Base-by-base conservation (phyloP, 768 basidiomycete genomes). In the Exidia glandulosa region DNA sequence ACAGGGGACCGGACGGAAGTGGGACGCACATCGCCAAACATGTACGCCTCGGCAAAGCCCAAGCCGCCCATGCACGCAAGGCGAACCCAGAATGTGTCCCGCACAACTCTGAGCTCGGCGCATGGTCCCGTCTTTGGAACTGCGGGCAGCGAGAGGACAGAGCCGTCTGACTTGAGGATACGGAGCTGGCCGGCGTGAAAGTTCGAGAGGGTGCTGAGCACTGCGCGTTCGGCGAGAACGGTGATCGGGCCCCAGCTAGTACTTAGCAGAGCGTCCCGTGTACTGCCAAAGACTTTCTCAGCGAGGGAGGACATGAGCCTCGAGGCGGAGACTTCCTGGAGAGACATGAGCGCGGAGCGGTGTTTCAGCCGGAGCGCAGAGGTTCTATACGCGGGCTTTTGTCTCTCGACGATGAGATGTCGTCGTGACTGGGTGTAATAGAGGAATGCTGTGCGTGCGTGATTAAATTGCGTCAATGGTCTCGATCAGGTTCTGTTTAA, bases 1-100 rank as follows among this genome's bases (percentile, higher is more conserved):
- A 68, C 79, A 71, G 72, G 88, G 88, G 0, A 88, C 69, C 2
- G 78, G 71, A 2, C 81, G 76, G 23, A 90, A 74, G 64, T 86
- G 79, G 59, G 32, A 87, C 81, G 6, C 23, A 45, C 41, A 52
- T 90, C 87, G 6, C 86, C 86, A 59, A 81, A 83, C 88, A 90
- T 88, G 71, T 83, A 88, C 0, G 84, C 82, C 70, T 90, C 88
- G 3, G 84, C 77, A 64, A 90, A 88, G 2, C 86, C 88, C 48
- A 90, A 71, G 66, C 87, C 86, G 25, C 82, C 77, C 76, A 83
- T 81, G 9, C 76, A 67, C 19, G 41, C 41, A 6, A 45, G 41
- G 41, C 41, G 41, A 12, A 45, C 2, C 41, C 41, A 45, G 41
- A 45, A 45, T 14, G 41, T 23, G 41, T 45, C 41, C 23, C 41